phyloP scores from a whole-genome alignment of 2,329 filamentous ascomycete species.

The Paracorniculantispora psalliotae region DNA sequence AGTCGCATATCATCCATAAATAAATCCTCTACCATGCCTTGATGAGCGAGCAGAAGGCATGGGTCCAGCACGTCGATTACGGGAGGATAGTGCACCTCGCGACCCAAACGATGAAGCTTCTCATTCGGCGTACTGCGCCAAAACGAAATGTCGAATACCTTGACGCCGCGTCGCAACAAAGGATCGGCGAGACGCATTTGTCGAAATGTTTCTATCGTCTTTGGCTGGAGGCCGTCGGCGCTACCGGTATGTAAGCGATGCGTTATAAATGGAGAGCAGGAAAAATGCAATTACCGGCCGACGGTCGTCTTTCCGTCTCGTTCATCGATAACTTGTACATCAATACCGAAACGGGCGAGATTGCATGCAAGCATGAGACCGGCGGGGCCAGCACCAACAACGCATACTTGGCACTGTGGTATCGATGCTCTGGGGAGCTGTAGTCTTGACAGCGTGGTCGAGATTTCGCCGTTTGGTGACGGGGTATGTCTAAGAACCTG shows the following conservation, averaged over 20 bases:
- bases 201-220: conserved; percentile 71
- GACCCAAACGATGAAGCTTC: conserved; percentile 54
- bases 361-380: conserved; percentile 51
- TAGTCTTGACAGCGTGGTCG: conserved; percentile 44
- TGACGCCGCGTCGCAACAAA: conserved; percentile 61
- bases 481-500: conserved; percentile 6
- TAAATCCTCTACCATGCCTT: conserved; percentile 69
- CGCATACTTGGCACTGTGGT: conserved; percentile 42
- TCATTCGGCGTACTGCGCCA: conserved; percentile 54
- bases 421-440: conserved; percentile 43
- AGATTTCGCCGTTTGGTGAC: conserved; percentile 29
- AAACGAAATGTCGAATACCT: conserved; percentile 70
- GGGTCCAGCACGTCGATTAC: conserved; percentile 53
- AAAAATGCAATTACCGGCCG: conserved; percentile 44
- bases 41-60: conserved; percentile 58
- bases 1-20: conserved; percentile 65
- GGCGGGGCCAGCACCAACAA: conserved; percentile 52
- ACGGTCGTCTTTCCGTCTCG: conserved; percentile 62
- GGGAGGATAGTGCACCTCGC: conserved; percentile 65
- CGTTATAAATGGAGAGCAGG: neutral
- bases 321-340: conserved; percentile 63
- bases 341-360: conserved; percentile 61
- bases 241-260: conserved; percentile 24
- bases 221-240: conserved; percentile 71
- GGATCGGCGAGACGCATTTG: conserved; percentile 69